Conservation (phyloP, 768 basidiomycete species). For the Boletus eberwhitei region DNA sequence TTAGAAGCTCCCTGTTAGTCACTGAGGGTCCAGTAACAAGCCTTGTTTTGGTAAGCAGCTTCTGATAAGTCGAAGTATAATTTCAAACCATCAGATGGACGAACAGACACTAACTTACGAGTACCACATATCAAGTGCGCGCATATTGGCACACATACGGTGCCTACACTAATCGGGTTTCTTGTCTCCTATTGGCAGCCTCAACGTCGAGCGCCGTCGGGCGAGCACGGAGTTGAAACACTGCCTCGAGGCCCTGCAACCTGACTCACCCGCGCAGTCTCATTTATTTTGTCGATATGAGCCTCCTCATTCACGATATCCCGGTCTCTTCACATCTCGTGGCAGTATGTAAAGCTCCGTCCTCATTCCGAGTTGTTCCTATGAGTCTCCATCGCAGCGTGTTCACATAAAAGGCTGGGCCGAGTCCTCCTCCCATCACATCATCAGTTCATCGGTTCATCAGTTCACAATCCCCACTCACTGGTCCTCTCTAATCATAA, state of each 20-base stretch:
- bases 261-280: background rate
- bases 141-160: background rate
- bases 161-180: background rate
- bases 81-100: background rate
- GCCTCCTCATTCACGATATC: background rate
- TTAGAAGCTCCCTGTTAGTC: too few species aligned
- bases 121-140: background rate
- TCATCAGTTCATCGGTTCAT: background rate
- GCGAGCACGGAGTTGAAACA: background rate
- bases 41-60: background rate
- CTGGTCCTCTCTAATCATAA: background rate
- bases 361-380: slow-evolving; percentile 16
- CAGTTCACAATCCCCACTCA: slow-evolving; percentile 19
- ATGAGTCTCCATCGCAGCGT: background rate
- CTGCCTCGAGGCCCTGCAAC: background rate
- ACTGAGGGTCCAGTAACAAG: too few species aligned
- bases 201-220: slow-evolving; percentile 3
- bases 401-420: slow-evolving; percentile 7
- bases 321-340: background rate
- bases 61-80: background rate
- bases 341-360: background rate
- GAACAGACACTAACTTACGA: background rate
- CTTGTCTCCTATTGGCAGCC: background rate
- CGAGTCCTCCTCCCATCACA: too few species aligned
- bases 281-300: background rate